phyloP scores from a whole-genome alignment of 2,329 filamentous ascomycete species.

The Diaporthe citriasiana region DNA sequence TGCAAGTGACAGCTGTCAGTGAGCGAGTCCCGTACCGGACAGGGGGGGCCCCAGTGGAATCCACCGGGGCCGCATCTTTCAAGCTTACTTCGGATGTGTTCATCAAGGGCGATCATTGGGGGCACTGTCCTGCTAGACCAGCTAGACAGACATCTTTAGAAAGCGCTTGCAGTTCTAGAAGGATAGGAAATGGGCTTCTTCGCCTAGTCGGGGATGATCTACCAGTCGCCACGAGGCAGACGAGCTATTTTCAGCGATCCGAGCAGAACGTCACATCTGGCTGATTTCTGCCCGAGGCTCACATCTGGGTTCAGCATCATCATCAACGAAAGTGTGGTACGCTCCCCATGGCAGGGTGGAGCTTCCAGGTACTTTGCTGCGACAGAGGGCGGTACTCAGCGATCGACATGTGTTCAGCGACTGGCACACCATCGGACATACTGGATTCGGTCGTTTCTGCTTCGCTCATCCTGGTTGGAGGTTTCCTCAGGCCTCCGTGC shows the following conservation, averaged over 20 bases:
- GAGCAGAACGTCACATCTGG: slow-evolving; percentile 19
- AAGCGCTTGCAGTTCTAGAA: slow-evolving; percentile 27
- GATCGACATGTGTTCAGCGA: background rate
- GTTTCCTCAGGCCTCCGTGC: background rate
- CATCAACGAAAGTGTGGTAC: background rate
- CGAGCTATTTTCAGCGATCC: slow-evolving; percentile 8
- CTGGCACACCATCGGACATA: background rate
- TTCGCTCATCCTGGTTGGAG: slow-evolving; percentile 1
- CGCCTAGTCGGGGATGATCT: slow-evolving; percentile 19
- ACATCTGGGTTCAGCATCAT: background rate
- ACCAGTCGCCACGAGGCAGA: background rate
- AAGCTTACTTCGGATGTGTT: slow-evolving; percentile 34
- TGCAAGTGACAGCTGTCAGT: slow-evolving; percentile 42
- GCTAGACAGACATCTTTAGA: background rate
- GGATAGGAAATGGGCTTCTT: background rate
- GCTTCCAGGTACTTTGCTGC: background rate
- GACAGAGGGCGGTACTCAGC: background rate
- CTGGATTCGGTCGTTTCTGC: background rate
- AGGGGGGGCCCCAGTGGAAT: slow-evolving; percentile 30
- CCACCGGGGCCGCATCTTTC: slow-evolving; percentile 36
- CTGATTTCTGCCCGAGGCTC: background rate
- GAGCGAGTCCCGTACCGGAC: slow-evolving; percentile 33
- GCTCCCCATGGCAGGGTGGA: background rate
- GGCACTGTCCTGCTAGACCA: slow-evolving; percentile 10
- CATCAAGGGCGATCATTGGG: slow-evolving; percentile 29